These are phyloP conservation scores for Arabidopsis arenosa DNA, from an alignment of 345 rosid genomes.

Conservation along the genomic window DNA sequence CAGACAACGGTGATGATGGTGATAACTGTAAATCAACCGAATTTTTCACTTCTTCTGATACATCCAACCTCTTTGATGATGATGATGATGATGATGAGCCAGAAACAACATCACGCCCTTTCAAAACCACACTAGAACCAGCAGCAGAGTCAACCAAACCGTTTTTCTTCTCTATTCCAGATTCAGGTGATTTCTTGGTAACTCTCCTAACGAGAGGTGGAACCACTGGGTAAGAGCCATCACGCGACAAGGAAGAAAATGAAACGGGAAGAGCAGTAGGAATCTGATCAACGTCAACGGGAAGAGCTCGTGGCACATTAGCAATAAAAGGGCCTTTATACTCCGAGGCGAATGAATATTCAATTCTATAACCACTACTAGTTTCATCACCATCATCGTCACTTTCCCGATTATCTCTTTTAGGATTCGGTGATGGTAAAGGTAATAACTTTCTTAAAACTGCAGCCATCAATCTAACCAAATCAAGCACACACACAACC, in stretches of 20 bases:
- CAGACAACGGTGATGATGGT: slow-evolving; percentile 20
- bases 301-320: slow-evolving; percentile 67
- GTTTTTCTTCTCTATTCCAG: slow-evolving; percentile 26
- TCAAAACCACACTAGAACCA: slow-evolving; percentile 38
- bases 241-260: slow-evolving; percentile 40
- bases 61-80: slow-evolving; percentile 35
- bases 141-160: slow-evolving; percentile 15
- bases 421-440: slow-evolving; percentile 45
- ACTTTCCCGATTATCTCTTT: slow-evolving; percentile 13
- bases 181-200: slow-evolving; percentile 33
- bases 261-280: slow-evolving; percentile 67
- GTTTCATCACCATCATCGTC: slow-evolving; percentile 47
- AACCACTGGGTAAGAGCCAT: slow-evolving; percentile 58
- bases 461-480: slow-evolving; percentile 51
- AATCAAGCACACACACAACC: background rate
- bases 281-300: slow-evolving; percentile 61
- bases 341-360: slow-evolving; percentile 77
- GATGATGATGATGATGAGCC: slow-evolving; percentile 41
- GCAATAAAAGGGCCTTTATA: slow-evolving; percentile 67
- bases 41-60: slow-evolving; percentile 35
- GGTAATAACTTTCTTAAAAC: slow-evolving; percentile 61
- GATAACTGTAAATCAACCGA: slow-evolving; percentile 34
- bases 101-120: slow-evolving; percentile 28
- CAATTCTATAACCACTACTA: slow-evolving; percentile 41
- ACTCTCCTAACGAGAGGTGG: slow-evolving; percentile 56